Evolutionary conservation across 2,329 filamentous ascomycete species (phyloP), one percentile per base, ranked within the genome.

Genomic region (Pseudopithomyces chartarum): DNA sequence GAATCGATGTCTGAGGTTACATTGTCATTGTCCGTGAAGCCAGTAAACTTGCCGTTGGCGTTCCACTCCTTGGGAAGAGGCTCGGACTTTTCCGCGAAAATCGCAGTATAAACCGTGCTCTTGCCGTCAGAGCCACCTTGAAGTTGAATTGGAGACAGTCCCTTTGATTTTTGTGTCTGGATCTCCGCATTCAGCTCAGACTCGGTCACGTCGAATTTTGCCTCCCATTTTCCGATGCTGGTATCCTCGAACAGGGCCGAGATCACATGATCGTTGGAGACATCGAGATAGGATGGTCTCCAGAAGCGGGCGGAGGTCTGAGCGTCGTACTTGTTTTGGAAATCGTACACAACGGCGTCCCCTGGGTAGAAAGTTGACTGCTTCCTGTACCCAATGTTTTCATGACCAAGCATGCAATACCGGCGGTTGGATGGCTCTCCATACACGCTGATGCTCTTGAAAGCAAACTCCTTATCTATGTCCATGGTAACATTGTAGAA

Each of bases 281-380:
- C 49, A 12, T 66, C 61, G n/a, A 68, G 38, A 20, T 48, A 65
- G 5, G 56, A 56, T 1, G 65, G 65, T 42, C 66, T 59, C 65
- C 65, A 69, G 43, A 55, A 65, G 36, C 56, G 59, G 38, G 66
- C 66, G n/a, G 58, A 59, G 17, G 52, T 63, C 46, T 67, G 63
- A 8, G 29, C 40, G 10, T 48, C 51, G 33, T 55, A 47, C 12
- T 57, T 7, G 4, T 23, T 34, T n/a, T 57, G 44, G 42, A 59
- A 67, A 20, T 63, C 54, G 11, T 49, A 34, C 22, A 15, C 17
- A 6, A 23, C 47, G 11, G 33, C 32, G 15, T 58, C 55, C 6
- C 56, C 62, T 20, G 55, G 54, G 33, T 64, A 65, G n/a, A 32
- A 63, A 12, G 59, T 57, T 2, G 58, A 56, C 29, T 67, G 59